phyloP scores from a whole-genome alignment of 495 filamentous ascomycete genomes.

The Daldinia bambusicola region DNA sequence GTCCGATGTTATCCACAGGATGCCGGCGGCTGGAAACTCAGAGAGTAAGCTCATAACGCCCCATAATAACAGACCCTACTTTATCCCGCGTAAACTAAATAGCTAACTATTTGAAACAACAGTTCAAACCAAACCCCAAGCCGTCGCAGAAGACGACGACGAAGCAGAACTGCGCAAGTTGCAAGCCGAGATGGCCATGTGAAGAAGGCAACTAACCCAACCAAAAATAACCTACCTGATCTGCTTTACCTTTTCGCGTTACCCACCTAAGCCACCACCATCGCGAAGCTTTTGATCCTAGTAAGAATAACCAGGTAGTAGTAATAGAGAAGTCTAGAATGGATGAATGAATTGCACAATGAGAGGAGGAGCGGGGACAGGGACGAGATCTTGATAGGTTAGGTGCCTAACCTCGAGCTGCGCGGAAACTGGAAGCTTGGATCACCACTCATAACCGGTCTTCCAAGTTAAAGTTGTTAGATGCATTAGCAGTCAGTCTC shows the following conservation, averaged over 20 bases:
- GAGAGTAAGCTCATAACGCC: slow-evolving; percentile 77
- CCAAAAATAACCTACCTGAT: neutral
- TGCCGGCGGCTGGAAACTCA: slow-evolving; percentile 76
- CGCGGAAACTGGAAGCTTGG: slow-evolving; percentile 12
- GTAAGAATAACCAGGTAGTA: neutral
- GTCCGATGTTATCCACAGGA: slow-evolving; percentile 71
- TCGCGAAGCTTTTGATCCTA: neutral
- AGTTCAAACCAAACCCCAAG: slow-evolving; percentile 69
- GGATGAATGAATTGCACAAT: slow-evolving; percentile 20
- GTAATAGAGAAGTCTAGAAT: slow-evolving; percentile 13
- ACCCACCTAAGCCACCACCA: neutral
- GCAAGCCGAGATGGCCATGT: slow-evolving; percentile 98
- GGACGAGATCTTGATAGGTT: slow-evolving; percentile 5
- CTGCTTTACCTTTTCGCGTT: neutral
- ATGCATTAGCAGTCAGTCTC: slow-evolving; percentile 34
- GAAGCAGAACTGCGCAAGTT: slow-evolving; percentile 94
- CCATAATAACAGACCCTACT: no score
- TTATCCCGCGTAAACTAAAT: slow-evolving; percentile 47
- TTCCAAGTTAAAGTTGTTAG: slow-evolving; percentile 16
- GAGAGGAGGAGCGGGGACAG: neutral
- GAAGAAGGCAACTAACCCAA: slow-evolving; percentile 37
- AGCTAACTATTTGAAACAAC: slow-evolving; percentile 29
- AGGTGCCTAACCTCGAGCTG: slow-evolving; percentile 3
- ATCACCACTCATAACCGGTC: slow-evolving; percentile 22
- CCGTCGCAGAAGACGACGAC: slow-evolving; percentile 87